phyloP scores from a whole-genome alignment of 2,329 filamentous ascomycete genomes.

The Colletotrichum sp. region DNA sequence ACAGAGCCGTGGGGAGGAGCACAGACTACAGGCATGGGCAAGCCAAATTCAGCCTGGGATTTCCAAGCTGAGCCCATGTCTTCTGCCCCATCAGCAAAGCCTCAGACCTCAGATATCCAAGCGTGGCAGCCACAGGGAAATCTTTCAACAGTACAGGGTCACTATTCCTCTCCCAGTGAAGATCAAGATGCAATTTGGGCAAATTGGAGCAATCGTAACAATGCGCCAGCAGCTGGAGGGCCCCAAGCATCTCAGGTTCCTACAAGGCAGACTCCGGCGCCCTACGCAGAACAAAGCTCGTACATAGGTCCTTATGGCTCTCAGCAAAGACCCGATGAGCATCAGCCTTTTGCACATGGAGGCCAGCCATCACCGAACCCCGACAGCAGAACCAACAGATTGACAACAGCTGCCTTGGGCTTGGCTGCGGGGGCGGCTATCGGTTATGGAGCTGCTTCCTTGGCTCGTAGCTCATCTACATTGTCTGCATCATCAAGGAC shows the following conservation, averaged over 20 bases:
- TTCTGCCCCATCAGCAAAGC: background rate
- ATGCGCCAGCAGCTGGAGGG: background rate
- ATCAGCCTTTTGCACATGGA: background rate
- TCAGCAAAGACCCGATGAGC: background rate
- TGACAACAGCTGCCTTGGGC: background rate
- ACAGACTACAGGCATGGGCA: background rate
- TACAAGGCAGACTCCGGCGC: background rate
- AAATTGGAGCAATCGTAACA: background rate
- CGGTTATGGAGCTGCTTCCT: background rate
- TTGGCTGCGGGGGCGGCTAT: background rate
- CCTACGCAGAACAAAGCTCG: background rate
- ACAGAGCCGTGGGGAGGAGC: background rate
- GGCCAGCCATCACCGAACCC: no score
- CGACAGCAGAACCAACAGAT: no score
- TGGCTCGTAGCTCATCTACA: background rate
- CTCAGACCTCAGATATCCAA: rapidly evolving
- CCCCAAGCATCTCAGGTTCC: background rate
- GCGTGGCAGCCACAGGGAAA: background rate
- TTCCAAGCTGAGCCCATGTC: background rate
- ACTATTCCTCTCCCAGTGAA: no score
- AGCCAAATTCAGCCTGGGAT: background rate
- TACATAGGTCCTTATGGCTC: background rate
- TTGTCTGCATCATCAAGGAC: background rate
- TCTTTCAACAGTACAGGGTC: no score
- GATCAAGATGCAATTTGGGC: no score